phyloP scores from a whole-genome alignment of 2,329 filamentous ascomycete species.

The Fusarium pseudograminearum region DNA sequence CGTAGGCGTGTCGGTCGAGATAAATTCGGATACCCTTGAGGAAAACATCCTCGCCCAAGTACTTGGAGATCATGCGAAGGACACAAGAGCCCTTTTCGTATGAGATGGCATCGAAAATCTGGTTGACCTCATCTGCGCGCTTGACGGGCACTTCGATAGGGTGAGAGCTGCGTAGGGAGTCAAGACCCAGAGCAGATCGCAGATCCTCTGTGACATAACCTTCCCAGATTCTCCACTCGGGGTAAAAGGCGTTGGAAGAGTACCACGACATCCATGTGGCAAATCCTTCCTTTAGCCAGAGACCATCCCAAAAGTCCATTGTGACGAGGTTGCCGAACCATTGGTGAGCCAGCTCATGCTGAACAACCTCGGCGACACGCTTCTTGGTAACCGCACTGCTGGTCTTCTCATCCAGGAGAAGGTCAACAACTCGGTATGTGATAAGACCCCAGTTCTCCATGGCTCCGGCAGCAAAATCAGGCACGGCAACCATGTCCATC shows the following conservation, averaged over 20 bases:
- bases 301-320: slow-evolving; percentile 98
- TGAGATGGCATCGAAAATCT: slow-evolving; percentile 98
- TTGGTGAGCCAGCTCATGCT: slow-evolving; percentile 96
- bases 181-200: slow-evolving; percentile 86
- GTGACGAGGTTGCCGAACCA: slow-evolving; percentile 99
- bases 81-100: slow-evolving; percentile 98
- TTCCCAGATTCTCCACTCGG: slow-evolving; percentile 99
- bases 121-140: slow-evolving; percentile 94
- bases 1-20: slow-evolving; percentile 96
- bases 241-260: slow-evolving; percentile 93
- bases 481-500: slow-evolving; percentile 76
- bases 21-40: slow-evolving; percentile 92
- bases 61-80: slow-evolving; percentile 96
- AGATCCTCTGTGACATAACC: slow-evolving; percentile 93
- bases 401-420: slow-evolving; percentile 91
- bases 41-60: slow-evolving; percentile 91
- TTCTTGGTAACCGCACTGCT: slow-evolving; percentile 91
- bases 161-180: slow-evolving; percentile 93
- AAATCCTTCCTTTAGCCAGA: slow-evolving; percentile 97
- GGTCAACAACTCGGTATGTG: slow-evolving; percentile 86
- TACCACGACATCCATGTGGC: slow-evolving; percentile 71
- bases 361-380: slow-evolving; percentile 92
- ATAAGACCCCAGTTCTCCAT: slow-evolving; percentile 99
- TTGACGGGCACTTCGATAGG: slow-evolving; percentile 97
- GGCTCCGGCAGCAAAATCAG: slow-evolving; percentile 93